Conservation (phyloP, 2,329 filamentous ascomycete species). For the Xylaria digitata region DNA sequence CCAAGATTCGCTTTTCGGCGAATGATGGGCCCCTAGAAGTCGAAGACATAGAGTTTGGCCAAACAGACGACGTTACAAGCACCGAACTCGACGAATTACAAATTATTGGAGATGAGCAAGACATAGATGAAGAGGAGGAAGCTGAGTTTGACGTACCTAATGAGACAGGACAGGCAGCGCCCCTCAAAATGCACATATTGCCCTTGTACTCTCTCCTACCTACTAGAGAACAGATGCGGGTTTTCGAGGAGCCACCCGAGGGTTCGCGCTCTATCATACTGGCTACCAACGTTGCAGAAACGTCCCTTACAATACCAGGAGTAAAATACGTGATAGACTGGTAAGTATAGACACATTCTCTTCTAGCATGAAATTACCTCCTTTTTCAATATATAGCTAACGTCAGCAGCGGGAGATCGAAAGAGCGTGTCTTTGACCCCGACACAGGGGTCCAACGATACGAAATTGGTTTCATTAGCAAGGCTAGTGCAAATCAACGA, state of each 20-base stretch:
- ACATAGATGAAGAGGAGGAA: constrained; percentile 69
- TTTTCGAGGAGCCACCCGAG: constrained; percentile 87
- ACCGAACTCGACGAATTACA: constrained; percentile 66
- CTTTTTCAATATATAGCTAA: constrained; percentile 19
- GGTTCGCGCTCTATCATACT: constrained; percentile 87
- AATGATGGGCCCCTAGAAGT: constrained; percentile 82
- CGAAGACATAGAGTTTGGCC: constrained; percentile 87
- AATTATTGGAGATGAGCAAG: constrained; percentile 62
- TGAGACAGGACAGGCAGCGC: constrained; percentile 67
- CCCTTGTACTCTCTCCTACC: constrained; percentile 93
- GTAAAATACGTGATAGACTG: constrained; percentile 86
- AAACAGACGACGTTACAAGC: constrained; percentile 74
- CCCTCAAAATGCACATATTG: constrained; percentile 84
- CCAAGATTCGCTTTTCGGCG: constrained; percentile 79
- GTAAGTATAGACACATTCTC: constrained; percentile 24
- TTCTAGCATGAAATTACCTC: background rate
- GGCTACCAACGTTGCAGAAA: constrained; percentile 97
- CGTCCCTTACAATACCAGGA: constrained; percentile 91
- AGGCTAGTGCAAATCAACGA: constrained; percentile 92
- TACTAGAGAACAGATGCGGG: constrained; percentile 87
- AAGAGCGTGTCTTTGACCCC: constrained; percentile 91
- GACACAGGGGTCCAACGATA: constrained; percentile 94
- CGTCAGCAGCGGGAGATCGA: constrained; percentile 76
- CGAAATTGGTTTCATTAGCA: constrained; percentile 96
- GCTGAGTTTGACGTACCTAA: constrained; percentile 77